These are phyloP conservation scores for Penicillium chermesinum DNA, from an alignment of 495 filamentous ascomycete species.

Conservation along the genomic window DNA sequence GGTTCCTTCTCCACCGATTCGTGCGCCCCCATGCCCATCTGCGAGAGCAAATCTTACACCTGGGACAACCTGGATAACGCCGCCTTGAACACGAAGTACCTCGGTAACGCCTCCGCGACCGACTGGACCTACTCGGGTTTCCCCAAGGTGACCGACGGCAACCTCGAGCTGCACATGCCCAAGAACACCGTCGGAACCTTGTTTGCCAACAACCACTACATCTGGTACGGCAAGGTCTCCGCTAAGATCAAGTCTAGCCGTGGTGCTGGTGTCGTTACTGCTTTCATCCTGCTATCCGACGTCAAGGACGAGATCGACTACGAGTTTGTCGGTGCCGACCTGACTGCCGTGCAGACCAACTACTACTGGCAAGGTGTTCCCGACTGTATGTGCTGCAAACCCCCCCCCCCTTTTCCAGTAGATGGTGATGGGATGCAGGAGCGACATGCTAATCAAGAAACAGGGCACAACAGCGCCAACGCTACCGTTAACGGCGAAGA, in stretches of 20 bases:
- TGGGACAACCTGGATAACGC: conserved; percentile 62
- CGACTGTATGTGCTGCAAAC: conserved; percentile 77
- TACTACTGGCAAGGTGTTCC: conserved; percentile 95
- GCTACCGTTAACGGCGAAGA: conserved; percentile 55
- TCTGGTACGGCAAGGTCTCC: conserved; percentile 95
- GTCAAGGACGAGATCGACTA: conserved; percentile 98
- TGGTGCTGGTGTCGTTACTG: conserved; percentile 84
- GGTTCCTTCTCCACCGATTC: conserved; percentile 76
- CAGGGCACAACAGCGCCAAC: conserved; percentile 71
- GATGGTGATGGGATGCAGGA: too few relatives aligned
- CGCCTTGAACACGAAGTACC: conserved; percentile 66
- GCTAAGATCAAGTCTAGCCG: conserved; percentile 81
- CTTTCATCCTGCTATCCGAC: conserved; percentile 90
- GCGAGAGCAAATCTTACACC: conserved; percentile 65
- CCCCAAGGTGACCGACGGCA: conserved; percentile 54
- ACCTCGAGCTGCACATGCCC: conserved; percentile 82
- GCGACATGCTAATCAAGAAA: background rate
- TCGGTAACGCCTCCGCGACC: conserved; percentile 69
- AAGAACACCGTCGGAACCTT: conserved; percentile 78
- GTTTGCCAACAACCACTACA: conserved; percentile 77
- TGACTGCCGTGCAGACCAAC: conserved; percentile 80
- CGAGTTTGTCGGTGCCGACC: conserved; percentile 82
- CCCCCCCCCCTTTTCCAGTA: background rate
- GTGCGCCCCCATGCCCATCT: conserved; percentile 81
- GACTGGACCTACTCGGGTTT: conserved; percentile 88